These are phyloP conservation scores for Fraxinus velutina DNA, from an alignment of 305 asterid genomes.

Conservation along the genomic window DNA sequence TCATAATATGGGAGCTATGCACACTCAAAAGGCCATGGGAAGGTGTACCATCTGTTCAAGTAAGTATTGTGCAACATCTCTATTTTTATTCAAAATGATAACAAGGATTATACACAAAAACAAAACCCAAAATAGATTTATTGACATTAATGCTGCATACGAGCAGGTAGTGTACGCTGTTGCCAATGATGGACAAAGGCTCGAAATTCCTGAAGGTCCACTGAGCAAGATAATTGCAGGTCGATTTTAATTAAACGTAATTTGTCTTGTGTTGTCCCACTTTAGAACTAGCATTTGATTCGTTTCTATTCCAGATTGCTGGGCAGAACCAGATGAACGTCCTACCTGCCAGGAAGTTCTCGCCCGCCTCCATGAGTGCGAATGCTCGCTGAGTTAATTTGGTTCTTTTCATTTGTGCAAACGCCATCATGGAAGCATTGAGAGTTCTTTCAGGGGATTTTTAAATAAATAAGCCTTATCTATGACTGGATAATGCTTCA, in stretches of 20 bases:
- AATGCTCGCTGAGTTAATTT: constrained; percentile 46
- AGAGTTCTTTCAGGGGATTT: neutral
- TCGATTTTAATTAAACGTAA: constrained; percentile 8
- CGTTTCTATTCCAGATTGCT: constrained; percentile 59
- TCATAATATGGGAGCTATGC: constrained; percentile 96
- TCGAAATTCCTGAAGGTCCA: constrained; percentile 94
- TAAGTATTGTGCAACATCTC: constrained; percentile 26
- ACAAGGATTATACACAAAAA: neutral
- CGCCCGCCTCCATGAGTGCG: constrained; percentile 74
- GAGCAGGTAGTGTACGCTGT: constrained; percentile 86
- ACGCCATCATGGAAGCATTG: neutral
- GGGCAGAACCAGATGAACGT: constrained; percentile 92
- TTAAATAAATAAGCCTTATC: neutral
- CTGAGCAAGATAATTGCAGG: constrained; percentile 81
- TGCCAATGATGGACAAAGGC: constrained; percentile 80
- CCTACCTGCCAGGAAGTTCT: constrained; percentile 84
- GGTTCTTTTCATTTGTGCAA: neutral
- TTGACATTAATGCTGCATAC: neutral
- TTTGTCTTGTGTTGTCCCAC: neutral
- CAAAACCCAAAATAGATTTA: neutral
- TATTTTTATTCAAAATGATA: neutral
- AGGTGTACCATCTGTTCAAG: constrained; percentile 78
- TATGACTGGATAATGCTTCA: neutral
- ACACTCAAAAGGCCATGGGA: constrained; percentile 92
- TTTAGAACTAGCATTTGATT: constrained; percentile 2